These are phyloP conservation scores for Claviceps sp. DNA, from an alignment of 2,329 filamentous ascomycete species.

Conservation along the genomic window DNA sequence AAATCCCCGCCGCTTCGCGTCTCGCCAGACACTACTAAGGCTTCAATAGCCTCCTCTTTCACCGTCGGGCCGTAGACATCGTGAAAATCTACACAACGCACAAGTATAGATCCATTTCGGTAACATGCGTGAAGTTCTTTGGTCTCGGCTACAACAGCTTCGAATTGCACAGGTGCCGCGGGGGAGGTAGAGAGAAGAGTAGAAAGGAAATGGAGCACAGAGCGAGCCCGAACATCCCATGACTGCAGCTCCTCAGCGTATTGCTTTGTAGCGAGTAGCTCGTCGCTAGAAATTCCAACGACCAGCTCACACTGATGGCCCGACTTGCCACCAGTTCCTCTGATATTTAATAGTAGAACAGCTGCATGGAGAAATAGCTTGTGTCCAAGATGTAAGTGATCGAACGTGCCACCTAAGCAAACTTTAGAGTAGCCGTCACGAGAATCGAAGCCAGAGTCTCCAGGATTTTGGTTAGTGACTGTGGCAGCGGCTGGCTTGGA, in stretches of 20 bases:
- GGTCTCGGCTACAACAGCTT: background rate
- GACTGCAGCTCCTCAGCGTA: conserved; percentile 67
- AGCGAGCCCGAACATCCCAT: conserved; percentile 61
- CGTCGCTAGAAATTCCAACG: conserved; percentile 80
- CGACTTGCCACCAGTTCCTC: background rate
- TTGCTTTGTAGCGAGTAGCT: conserved; percentile 78
- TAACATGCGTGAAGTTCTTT: conserved; percentile 34
- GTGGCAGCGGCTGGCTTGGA: conserved; percentile 4
- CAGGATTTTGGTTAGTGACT: background rate
- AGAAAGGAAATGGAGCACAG: conserved; percentile 59
- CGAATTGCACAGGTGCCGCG: conserved; percentile 7
- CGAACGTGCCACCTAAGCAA: conserved; percentile 86
- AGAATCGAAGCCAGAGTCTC: background rate
- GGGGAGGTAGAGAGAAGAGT: conserved; percentile 38
- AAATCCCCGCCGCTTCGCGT: conserved; percentile 71
- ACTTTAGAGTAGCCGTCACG: conserved; percentile 29
- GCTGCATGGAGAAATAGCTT: conserved; percentile 92
- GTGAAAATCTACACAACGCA: conserved; percentile 74
- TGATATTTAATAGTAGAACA: conserved; percentile 40
- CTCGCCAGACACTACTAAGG: conserved; percentile 77
- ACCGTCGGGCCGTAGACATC: conserved; percentile 88
- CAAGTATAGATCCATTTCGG: conserved; percentile 43
- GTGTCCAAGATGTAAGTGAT: conserved; percentile 89
- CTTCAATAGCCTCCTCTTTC: conserved; percentile 63
- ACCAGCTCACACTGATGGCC: conserved; percentile 44